Conservation (phyloP, 257 asterid species). For the Scutellaria minor region DNA sequence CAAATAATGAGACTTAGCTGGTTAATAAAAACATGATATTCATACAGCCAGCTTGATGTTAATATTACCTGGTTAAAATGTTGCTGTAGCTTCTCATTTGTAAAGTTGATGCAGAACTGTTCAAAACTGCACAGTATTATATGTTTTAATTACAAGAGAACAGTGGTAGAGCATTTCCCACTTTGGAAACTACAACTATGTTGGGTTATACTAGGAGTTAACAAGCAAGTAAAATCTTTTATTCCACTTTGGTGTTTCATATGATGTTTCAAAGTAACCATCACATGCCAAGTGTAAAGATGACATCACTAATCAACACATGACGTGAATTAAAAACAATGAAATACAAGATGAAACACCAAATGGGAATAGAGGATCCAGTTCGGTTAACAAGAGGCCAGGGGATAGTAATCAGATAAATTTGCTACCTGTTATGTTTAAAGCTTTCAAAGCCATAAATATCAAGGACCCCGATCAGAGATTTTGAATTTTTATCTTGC, state of each 20-base stretch:
- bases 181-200: constrained; percentile 18
- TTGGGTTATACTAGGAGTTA: constrained; percentile 22
- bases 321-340: too few relatives aligned
- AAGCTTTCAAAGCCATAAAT: constrained; percentile 98
- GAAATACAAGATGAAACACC: too few relatives aligned
- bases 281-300: too few relatives aligned
- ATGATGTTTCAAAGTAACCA: too few relatives aligned
- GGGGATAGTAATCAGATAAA: constrained; percentile 26
- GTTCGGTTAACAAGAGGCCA: constrained; percentile 10
- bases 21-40: constrained; percentile 30
- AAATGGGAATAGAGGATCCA: too few relatives aligned
- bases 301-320: too few relatives aligned
- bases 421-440: constrained; percentile 81
- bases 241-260: too few relatives aligned
- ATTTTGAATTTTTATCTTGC: constrained; percentile 76
- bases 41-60: constrained; percentile 20
- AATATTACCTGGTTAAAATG: constrained; percentile 90
- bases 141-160: constrained; percentile 40
- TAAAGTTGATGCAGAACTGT: constrained; percentile 95
- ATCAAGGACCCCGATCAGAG: constrained; percentile 92
- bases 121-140: constrained; percentile 74
- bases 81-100: constrained; percentile 96
- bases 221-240: background rate
- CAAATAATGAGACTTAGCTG: constrained; percentile 38
- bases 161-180: constrained; percentile 33